Evolutionary conservation across 352 stramenopile species (phyloP).

Genomic region (Phytophthora gonapodyides): DNA sequence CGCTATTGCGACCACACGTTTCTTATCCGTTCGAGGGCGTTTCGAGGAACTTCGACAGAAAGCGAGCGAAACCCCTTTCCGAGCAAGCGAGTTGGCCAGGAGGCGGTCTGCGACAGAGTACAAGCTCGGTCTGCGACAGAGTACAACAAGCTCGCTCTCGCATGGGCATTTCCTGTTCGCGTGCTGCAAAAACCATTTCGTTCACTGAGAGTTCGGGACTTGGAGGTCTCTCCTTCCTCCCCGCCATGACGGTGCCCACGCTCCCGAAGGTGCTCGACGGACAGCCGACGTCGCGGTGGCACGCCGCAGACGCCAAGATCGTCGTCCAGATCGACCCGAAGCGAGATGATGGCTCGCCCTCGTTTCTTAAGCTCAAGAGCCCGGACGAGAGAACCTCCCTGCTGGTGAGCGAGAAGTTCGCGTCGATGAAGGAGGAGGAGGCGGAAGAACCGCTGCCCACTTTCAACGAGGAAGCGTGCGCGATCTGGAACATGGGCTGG

Average conservation of each 20-base stretch:
- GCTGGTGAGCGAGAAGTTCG: slow-evolving; percentile 14
- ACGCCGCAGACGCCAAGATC: slow-evolving; percentile 11
- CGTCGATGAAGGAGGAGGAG: slow-evolving; percentile 29
- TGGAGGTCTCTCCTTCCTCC: slow-evolving; percentile 2
- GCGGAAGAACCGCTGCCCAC: slow-evolving; percentile 32
- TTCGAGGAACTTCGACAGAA: slow-evolving; percentile 23
- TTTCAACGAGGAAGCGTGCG: slow-evolving; percentile 54
- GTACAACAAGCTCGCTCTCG: slow-evolving; percentile 1
- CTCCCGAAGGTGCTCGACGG: slow-evolving; percentile 21
- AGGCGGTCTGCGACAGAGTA: background rate
- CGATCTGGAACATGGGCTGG: slow-evolving; percentile 86
- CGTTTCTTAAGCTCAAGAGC: slow-evolving; percentile 10
- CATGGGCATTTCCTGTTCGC: slow-evolving; percentile 19
- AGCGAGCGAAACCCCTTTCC: slow-evolving; percentile 20
- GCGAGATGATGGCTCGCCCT: background rate
- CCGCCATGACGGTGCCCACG: slow-evolving; percentile 22
- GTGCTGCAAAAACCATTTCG: slow-evolving; percentile 6
- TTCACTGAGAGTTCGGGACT: background rate
- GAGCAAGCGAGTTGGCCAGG: background rate
- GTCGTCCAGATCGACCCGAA: slow-evolving; percentile 23
- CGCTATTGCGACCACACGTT: slow-evolving; percentile 5
- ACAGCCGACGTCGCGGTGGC: slow-evolving; percentile 21
- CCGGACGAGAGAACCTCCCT: slow-evolving; percentile 27
- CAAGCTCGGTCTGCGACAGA: too few relatives aligned
- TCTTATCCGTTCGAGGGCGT: slow-evolving; percentile 18